Evolutionary conservation across 441 rosid genomes (phyloP), one percentile per base, ranked within the genome.

Genomic region (Arabidopsis lyrata): DNA sequence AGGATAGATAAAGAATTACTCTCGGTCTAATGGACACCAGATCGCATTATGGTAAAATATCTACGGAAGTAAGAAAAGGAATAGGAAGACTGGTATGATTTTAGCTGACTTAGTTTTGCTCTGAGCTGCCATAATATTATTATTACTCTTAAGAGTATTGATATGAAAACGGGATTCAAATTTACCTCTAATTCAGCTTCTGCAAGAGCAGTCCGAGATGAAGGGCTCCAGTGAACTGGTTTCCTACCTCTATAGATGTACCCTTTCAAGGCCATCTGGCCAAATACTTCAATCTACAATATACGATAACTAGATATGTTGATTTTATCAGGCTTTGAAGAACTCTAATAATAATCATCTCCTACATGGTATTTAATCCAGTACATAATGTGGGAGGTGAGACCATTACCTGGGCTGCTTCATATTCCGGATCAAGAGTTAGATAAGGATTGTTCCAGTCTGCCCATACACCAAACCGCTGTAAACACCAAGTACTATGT

Each of bases 401-500:
- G 76, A 49, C 60, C 39, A 78, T 76, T 88, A 95, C 98, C 98
- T 95, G 98, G 50, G 93, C 91, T 58, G 97, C 97, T 87, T 95
- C 99, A 75, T 95, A 95, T 70, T 87, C 92, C 61, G 97, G 98
- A 86, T 95, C 91, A 38, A 93, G 92, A 71, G 99, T 91, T 75
- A 90, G 84, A 83, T 95, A 95, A 77, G 94, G 89, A 78, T 82
- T 84, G 63, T 77, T 84, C 98, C 99, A 95, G 80, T 91, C 91
- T 65, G 96, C 99, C 99, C 99, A 95, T 63, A 95, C 86, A 81
- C 99, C 99, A 87, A 78, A 91, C 18, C 97, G 95, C 99, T 93
- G 86, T 80, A 87, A 84, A 63, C 39, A 75, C 73, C 69, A 56
- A 48, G 35, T 41, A 38, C 36, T 56, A 49, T 45, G 57, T 56